A percentile compares a stretch with the other conserved stretches of the same genome.
Evolutionary conservation across 1,284 basidiomycete genomes (phyloP).

Genomic region (Apiotrichum veenhuisii): DNA sequence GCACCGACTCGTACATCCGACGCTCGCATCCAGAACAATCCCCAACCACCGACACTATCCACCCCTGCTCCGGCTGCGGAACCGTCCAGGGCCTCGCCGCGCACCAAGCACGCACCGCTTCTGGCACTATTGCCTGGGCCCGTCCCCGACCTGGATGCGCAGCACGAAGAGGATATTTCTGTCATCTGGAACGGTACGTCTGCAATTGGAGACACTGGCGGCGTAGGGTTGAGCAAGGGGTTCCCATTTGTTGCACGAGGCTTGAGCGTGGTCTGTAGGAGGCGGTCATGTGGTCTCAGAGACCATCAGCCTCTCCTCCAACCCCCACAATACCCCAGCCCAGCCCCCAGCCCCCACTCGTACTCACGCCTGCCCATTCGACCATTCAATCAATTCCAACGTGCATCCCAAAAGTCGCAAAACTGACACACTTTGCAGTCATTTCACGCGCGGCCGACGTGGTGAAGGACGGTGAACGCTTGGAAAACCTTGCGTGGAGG

Average conservation of each 20-base stretch:
- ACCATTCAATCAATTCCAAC: neutral
- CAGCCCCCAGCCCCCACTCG: too few species aligned
- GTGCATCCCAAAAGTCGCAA: neutral
- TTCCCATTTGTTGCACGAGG: neutral
- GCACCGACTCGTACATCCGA: neutral
- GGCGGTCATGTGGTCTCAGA: neutral
- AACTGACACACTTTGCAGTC: slow-evolving; percentile 21
- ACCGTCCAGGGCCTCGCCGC: slow-evolving; percentile 29
- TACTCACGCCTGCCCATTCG: neutral
- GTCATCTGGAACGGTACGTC: slow-evolving; percentile 20
- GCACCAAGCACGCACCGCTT: slow-evolving; percentile 17
- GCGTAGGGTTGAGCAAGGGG: neutral
- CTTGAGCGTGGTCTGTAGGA: neutral
- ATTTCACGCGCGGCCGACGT: slow-evolving; percentile 43
- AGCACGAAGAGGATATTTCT: slow-evolving; percentile 17
- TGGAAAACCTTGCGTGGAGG: slow-evolving; percentile 47
- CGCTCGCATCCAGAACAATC: neutral
- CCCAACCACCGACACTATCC: neutral
- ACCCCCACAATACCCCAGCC: neutral
- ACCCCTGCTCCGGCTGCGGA: neutral
- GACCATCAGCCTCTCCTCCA: neutral
- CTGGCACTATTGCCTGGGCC: slow-evolving; percentile 9
- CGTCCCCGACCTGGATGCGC: slow-evolving; percentile 6
- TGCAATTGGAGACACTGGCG: neutral
- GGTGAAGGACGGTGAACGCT: slow-evolving; percentile 43